Conservation (phyloP, 805 yeast genomes). For the Hanseniaspora taiwanica region DNA sequence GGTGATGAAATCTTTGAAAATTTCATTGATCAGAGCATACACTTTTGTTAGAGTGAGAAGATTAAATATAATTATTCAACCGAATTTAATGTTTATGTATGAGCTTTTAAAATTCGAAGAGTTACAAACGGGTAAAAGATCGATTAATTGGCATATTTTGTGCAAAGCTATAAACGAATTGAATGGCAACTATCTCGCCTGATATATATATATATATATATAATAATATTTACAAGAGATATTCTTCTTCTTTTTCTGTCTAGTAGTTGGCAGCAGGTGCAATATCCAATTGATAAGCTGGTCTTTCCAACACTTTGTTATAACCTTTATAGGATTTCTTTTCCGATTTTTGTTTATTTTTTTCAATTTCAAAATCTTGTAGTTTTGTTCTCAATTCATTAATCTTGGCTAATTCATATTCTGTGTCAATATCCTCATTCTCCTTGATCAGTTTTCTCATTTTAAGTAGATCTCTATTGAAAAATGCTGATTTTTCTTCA, state of each 20-base stretch:
- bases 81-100: constrained; percentile 82
- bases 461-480: constrained; percentile 1
- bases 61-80: constrained; percentile 86
- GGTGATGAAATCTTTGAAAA: constrained; percentile 62
- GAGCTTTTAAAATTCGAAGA: constrained; percentile 55
- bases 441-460: constrained; percentile 2
- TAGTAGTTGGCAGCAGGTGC: background rate
- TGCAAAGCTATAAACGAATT: constrained; percentile 72
- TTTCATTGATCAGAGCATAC: constrained; percentile 68
- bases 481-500: constrained; percentile 1
- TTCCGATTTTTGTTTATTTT: background rate
- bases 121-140: constrained; percentile 29
- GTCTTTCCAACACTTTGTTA: background rate
- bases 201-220: no score
- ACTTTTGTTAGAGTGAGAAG: constrained; percentile 80
- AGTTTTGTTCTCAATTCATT: background rate
- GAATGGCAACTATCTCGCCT: constrained; percentile 48
- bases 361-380: background rate
- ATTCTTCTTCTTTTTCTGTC: background rate
- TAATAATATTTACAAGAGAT: no score
- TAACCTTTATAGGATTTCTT: background rate
- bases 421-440: constrained; percentile 1
- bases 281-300: background rate
- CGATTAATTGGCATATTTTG: constrained; percentile 77
- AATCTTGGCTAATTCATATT: background rate